Evolutionary conservation across 1,284 basidiomycete genomes (phyloP).

Genomic region (Leccinum subrobustum): DNA sequence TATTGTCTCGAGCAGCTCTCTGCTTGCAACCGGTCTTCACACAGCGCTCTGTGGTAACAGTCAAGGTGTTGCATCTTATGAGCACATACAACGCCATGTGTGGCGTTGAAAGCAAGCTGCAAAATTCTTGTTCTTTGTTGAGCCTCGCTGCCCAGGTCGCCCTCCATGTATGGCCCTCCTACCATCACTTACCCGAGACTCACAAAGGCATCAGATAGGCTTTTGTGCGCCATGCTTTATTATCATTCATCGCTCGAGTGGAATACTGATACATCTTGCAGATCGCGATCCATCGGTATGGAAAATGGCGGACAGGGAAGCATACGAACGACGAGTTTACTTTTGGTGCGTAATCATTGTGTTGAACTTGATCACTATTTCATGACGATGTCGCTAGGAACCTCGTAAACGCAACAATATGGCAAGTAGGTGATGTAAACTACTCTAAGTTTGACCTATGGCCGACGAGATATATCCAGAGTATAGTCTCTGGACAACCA

Average conservation of each 20-base stretch:
- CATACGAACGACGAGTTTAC: conserved; percentile 51
- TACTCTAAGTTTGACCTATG: neutral
- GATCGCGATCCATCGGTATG: conserved; percentile 56
- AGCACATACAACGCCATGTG: conserved; percentile 54
- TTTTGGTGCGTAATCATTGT: conserved; percentile 40
- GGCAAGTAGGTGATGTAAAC: conserved; percentile 31
- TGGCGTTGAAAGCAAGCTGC: conserved; percentile 49
- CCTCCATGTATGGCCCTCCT: conserved; percentile 37
- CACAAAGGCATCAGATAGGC: conserved; percentile 39
- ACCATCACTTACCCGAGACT: neutral
- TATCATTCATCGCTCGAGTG: neutral
- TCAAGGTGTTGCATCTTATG: conserved; percentile 51
- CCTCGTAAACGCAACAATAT: conserved; percentile 43
- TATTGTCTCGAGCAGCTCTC: conserved; percentile 46
- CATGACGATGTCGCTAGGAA: conserved; percentile 26
- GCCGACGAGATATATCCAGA: conserved; percentile 24
- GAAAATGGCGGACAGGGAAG: conserved; percentile 48
- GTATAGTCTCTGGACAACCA: conserved; percentile 50
- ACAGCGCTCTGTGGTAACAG: conserved; percentile 43
- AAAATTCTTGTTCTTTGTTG: conserved; percentile 45
- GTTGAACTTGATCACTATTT: neutral
- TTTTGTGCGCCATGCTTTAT: conserved; percentile 39
- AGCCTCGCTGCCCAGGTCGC: conserved; percentile 48
- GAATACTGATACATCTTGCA: conserved; percentile 22
- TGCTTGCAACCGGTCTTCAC: conserved; percentile 45